Evolutionary conservation across 495 filamentous ascomycete species (phyloP).

Genomic region (Collariella sp.): DNA sequence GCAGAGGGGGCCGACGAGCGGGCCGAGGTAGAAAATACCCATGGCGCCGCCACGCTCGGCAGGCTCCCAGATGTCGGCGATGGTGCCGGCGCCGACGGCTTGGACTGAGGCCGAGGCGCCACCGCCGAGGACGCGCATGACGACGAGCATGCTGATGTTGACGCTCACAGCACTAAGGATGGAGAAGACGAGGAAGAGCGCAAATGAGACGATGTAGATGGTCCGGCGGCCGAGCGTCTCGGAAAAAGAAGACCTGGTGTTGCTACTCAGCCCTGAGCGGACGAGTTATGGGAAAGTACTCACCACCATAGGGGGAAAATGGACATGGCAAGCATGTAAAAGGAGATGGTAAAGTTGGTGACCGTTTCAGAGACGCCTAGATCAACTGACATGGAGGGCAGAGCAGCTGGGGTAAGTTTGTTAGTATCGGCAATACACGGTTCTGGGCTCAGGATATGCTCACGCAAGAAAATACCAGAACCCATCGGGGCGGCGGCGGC

Average conservation of each 20-base stretch:
- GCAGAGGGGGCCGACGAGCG: constrained; percentile 73
- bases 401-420: constrained; percentile 46
- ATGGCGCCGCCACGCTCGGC: constrained; percentile 78
- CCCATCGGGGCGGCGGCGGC: constrained; percentile 76
- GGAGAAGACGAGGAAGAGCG: constrained; percentile 70
- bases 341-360: constrained; percentile 72
- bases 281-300: not conserved
- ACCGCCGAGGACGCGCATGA: constrained; percentile 73
- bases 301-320: constrained; percentile 90
- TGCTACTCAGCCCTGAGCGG: not conserved
- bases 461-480: constrained; percentile 75
- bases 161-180: constrained; percentile 61
- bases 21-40: constrained; percentile 87
- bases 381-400: constrained; percentile 58
- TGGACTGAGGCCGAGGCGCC: constrained; percentile 84
- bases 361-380: constrained; percentile 59
- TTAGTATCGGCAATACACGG: not conserved
- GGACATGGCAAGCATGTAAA: constrained; percentile 86
- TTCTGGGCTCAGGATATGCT: constrained; percentile 28
- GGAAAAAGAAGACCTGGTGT: constrained; percentile 60
- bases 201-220: constrained; percentile 78
- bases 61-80: constrained; percentile 85
- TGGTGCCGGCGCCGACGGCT: constrained; percentile 85
- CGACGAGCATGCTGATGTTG: constrained; percentile 76
- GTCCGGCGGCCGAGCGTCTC: constrained; percentile 74